Conservation (phyloP, 345 rosid genomes). For the Barbarea vulgaris region DNA sequence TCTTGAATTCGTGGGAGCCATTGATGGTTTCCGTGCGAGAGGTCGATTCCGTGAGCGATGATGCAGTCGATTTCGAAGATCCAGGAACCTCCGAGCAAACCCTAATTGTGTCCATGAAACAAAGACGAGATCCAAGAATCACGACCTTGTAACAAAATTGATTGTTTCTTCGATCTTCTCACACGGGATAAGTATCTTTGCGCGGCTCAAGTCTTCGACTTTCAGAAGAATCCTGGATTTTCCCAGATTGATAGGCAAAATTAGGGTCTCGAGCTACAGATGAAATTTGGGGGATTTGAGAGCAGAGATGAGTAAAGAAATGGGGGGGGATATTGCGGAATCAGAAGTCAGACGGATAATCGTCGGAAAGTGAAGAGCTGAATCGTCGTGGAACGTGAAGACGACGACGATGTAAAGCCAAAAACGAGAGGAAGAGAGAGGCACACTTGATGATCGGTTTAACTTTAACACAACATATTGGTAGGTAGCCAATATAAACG, state of each 20-base stretch:
- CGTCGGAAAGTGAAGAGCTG: slow-evolving; percentile 22
- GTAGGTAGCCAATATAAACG: slow-evolving; percentile 29
- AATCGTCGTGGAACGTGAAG: slow-evolving; percentile 39
- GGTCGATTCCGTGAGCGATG: slow-evolving; percentile 52
- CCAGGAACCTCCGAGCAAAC: slow-evolving; percentile 48
- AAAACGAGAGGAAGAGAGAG: slow-evolving; percentile 28
- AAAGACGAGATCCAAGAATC: slow-evolving; percentile 26
- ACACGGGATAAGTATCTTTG: slow-evolving; percentile 4
- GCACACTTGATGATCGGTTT: slow-evolving; percentile 19
- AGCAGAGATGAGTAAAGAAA: background rate
- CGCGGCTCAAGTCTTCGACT: slow-evolving; percentile 25
- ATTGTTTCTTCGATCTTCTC: slow-evolving; percentile 8
- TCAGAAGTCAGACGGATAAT: background rate
- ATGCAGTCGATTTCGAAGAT: slow-evolving; percentile 34
- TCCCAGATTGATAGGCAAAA: slow-evolving; percentile 1
- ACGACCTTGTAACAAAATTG: slow-evolving; percentile 19
- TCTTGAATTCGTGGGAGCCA: slow-evolving; percentile 74
- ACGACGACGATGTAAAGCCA: slow-evolving; percentile 25
- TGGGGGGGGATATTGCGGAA: background rate
- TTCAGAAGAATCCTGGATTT: slow-evolving; percentile 15
- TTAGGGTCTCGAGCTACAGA: slow-evolving; percentile 10
- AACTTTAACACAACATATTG: slow-evolving; percentile 9
- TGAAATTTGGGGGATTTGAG: background rate
- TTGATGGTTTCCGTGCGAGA: slow-evolving; percentile 67
- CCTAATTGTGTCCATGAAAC: slow-evolving; percentile 63